These are phyloP conservation scores for Reticulomyxa filosa DNA, from an alignment of 78 protist species.

Conservation along the genomic window DNA sequence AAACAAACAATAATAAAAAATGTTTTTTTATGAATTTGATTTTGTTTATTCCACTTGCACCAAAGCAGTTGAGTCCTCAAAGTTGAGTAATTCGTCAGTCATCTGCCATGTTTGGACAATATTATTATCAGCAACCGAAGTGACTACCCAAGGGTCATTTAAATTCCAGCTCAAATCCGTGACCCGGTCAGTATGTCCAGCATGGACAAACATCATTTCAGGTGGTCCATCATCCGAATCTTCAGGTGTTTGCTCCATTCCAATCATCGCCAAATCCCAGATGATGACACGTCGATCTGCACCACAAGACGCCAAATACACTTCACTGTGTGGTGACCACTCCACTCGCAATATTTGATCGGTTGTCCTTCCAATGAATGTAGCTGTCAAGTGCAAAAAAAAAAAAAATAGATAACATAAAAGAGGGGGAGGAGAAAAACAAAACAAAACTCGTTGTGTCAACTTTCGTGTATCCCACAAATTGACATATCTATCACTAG, in stretches of 20 bases:
- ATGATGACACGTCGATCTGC: conserved; percentile 50
- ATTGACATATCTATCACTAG: too few relatives aligned
- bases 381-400: background rate
- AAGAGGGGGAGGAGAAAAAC: background rate
- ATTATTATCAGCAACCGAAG: conserved; percentile 76
- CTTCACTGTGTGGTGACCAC: conserved; percentile 67
- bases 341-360: background rate
- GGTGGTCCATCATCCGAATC: conserved; percentile 88
- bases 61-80: too few relatives aligned
- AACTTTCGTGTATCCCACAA: too few relatives aligned
- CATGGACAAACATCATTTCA: conserved; percentile 80
- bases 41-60: too few relatives aligned
- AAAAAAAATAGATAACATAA: background rate
- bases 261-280: conserved; percentile 75
- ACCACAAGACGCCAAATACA: conserved; percentile 48
- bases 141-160: conserved; percentile 60
- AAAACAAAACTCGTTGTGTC: too few relatives aligned
- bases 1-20: too few relatives aligned
- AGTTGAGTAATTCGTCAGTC: too few relatives aligned
- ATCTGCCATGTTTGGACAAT: conserved; percentile 48
- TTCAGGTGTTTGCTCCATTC: conserved; percentile 63
- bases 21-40: too few relatives aligned
- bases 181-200: conserved; percentile 70
- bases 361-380: background rate
- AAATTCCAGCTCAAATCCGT: conserved; percentile 72